These are phyloP conservation scores for Penicillium rolfsii DNA, from an alignment of 2,329 filamentous ascomycete genomes.

Conservation along the genomic window DNA sequence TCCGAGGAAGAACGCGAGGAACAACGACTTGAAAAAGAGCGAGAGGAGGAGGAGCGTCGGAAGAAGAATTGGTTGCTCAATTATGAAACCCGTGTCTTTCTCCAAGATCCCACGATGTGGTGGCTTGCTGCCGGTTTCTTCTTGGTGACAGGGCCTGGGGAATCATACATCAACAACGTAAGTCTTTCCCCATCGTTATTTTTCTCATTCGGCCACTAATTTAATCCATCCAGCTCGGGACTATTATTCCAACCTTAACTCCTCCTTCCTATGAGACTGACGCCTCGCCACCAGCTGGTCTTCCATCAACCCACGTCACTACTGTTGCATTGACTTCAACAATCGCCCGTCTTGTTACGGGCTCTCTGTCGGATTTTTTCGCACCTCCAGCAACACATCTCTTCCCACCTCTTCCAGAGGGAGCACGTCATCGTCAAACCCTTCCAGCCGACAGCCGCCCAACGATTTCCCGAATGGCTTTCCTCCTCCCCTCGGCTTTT, in stretches of 20 bases:
- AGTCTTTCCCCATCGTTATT: constrained; percentile 15
- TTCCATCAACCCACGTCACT: constrained; percentile 79
- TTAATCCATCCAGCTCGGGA: constrained; percentile 63
- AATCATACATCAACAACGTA: constrained; percentile 93
- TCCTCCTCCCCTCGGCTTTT: constrained; percentile 75
- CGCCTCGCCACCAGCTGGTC: constrained; percentile 60
- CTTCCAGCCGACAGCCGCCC: constrained; percentile 39
- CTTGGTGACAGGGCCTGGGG: constrained; percentile 90
- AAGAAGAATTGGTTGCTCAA: constrained; percentile 93
- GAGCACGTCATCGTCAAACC: constrained; percentile 41
- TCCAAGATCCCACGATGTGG: constrained; percentile 94
- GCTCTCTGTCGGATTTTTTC: constrained; percentile 83
- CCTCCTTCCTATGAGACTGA: constrained; percentile 59
- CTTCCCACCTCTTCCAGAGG: constrained; percentile 54
- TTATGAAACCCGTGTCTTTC: constrained; percentile 81
- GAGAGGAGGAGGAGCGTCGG: constrained; percentile 59
- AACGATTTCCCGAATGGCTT: constrained; percentile 75
- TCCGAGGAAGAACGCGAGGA: constrained; percentile 50
- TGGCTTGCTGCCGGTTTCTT: constrained; percentile 88
- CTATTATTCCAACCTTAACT: constrained; percentile 84
- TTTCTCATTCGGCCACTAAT: not conserved
- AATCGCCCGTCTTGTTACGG: constrained; percentile 83
- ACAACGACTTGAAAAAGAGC: constrained; percentile 45
- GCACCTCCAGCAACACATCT: constrained; percentile 69
- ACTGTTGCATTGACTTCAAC: constrained; percentile 91